These are phyloP conservation scores for Tripterygium wilfordii DNA, from an alignment of 177 flowering plant genomes.

Conservation along the genomic window DNA sequence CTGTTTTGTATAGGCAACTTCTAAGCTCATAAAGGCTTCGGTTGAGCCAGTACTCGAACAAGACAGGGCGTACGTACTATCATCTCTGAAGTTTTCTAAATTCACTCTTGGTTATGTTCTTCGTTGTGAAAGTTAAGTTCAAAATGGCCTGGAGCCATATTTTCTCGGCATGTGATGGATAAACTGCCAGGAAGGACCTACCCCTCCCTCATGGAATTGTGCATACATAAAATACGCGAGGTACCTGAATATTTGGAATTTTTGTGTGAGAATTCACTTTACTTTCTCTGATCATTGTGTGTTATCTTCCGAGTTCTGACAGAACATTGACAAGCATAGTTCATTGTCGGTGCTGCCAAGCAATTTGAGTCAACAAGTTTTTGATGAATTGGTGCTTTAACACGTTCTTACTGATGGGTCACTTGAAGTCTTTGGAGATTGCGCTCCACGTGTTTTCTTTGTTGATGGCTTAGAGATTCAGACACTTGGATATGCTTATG, in stretches of 20 bases:
- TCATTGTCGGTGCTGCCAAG: slow-evolving; percentile 74
- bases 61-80: slow-evolving; percentile 57
- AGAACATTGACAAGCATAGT: slow-evolving; percentile 49
- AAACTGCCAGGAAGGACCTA: slow-evolving; percentile 25
- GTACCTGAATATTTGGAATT: slow-evolving; percentile 30
- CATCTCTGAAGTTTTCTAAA: slow-evolving; percentile 80
- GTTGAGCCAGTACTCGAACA: slow-evolving; percentile 91
- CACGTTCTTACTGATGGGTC: slow-evolving; percentile 37
- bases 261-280: too few species aligned
- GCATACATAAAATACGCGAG: slow-evolving; percentile 49
- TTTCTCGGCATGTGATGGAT: slow-evolving; percentile 29
- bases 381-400: slow-evolving; percentile 65
- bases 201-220: slow-evolving; percentile 63
- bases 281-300: background rate
- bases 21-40: slow-evolving; percentile 73
- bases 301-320: too few species aligned
- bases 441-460: slow-evolving; percentile 62
- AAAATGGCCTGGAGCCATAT: slow-evolving; percentile 55
- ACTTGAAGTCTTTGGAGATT: slow-evolving; percentile 79
- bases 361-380: slow-evolving; percentile 80
- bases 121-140: too few species aligned
- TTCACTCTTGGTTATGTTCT: slow-evolving; percentile 93
- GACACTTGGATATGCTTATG: too few species aligned
- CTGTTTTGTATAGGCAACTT: slow-evolving; percentile 63
- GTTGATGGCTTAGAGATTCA: background rate